These are phyloP conservation scores for Lentinula novae-zelandiae DNA, from an alignment of 1,284 basidiomycete species.

Conservation along the genomic window DNA sequence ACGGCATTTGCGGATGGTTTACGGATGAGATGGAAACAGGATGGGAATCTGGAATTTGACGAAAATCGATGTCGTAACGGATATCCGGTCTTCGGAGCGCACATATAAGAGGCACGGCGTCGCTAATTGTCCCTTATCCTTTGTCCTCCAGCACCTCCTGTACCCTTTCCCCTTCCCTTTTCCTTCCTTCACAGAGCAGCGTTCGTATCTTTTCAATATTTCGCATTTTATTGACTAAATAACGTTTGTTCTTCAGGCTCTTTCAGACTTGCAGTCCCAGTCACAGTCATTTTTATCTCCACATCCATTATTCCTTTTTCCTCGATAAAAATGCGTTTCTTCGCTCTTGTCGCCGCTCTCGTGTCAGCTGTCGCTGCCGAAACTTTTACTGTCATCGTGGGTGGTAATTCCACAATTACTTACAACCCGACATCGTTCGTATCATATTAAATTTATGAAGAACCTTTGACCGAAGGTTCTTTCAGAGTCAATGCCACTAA, in stretches of 20 bases:
- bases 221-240: neutral
- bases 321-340: slow-evolving; percentile 16
- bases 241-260: slow-evolving; percentile 11
- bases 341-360: slow-evolving; percentile 15
- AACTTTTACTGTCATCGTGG: slow-evolving; percentile 16
- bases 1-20: too few relatives aligned
- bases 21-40: too few relatives aligned
- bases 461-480: neutral
- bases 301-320: neutral
- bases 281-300: slow-evolving; percentile 7
- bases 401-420: slow-evolving; percentile 13
- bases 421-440: slow-evolving; percentile 16
- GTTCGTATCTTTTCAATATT: neutral
- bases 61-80: neutral
- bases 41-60: too few relatives aligned
- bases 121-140: neutral
- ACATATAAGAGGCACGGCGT: neutral
- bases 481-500: slow-evolving; percentile 13
- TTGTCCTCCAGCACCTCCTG: neutral
- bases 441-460: neutral
- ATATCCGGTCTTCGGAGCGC: neutral
- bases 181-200: slow-evolving; percentile 1
- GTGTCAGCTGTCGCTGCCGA: slow-evolving; percentile 13
- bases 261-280: slow-evolving; percentile 12
- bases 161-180: neutral